phyloP scores from a whole-genome alignment of 352 stramenopile species.

The Pythium insidiosum region DNA sequence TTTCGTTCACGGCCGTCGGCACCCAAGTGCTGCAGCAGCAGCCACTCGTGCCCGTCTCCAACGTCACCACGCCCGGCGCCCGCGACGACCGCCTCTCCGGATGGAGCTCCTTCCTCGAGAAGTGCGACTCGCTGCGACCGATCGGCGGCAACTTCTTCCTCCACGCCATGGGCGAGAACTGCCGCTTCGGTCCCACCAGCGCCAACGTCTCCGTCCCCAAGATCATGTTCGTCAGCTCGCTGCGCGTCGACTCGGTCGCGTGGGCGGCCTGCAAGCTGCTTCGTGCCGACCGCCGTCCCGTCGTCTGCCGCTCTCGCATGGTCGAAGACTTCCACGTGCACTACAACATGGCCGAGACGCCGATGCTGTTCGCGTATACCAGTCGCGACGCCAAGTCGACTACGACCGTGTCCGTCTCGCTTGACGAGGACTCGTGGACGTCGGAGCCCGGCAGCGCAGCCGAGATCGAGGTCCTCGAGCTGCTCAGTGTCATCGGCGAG shows the following conservation, averaged over 20 bases:
- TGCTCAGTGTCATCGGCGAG: slow-evolving; percentile 5
- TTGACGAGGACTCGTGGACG: not conserved
- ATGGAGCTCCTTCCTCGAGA: slow-evolving; percentile 12
- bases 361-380: not conserved
- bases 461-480: slow-evolving; percentile 6
- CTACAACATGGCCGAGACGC: slow-evolving; percentile 8
- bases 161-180: slow-evolving; percentile 10
- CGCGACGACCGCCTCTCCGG: not conserved
- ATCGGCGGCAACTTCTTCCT: slow-evolving; percentile 7
- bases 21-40: slow-evolving; percentile 4
- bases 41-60: not conserved
- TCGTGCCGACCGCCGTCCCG: slow-evolving; percentile 20
- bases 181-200: slow-evolving; percentile 1
- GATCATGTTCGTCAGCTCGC: not conserved
- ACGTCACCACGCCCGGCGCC: not conserved
- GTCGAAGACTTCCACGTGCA: not conserved
- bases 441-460: not conserved
- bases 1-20: slow-evolving; percentile 6
- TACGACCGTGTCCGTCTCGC: not conserved
- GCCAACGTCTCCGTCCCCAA: not conserved
- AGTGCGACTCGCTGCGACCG: slow-evolving; percentile 4
- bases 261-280: slow-evolving; percentile 41
- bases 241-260: slow-evolving; percentile 32
- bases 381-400: not conserved
- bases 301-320: slow-evolving; percentile 6